Evolutionary conservation across 768 basidiomycete genomes (phyloP), one percentile per base, ranked within the genome.

Genomic region (Mycena capillaripes): DNA sequence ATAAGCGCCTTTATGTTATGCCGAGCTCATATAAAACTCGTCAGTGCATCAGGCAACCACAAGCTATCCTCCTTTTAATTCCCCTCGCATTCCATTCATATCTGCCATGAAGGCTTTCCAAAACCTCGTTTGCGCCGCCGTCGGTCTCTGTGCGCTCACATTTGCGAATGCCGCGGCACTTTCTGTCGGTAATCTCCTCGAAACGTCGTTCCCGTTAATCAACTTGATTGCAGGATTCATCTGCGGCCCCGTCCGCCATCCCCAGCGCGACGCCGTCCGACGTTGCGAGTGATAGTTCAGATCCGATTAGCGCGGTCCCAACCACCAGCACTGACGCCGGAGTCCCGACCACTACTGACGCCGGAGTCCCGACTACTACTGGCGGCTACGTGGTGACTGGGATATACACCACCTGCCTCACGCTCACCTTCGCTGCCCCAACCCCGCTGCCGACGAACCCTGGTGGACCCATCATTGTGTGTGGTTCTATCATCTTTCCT

Each of bases 351-450:
- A 44, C 17, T 17, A 56, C 65, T 4, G 44, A 25, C 42, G 12
- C 30, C 42, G 27, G 4, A 0, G 5, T 57, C 21, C 53, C 64
- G 6, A 66, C 53, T 16, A 17, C 38, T 11, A 66, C 64, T 9
- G 65, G 65, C 30, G 65, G 65, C 29, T 66, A 34, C 34, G 56
- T 66, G 1, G 65, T 66, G 42, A 38, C 65, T 19, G 65, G 65
- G 9, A 40, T 66, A 7, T 66, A 66, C 65, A 66, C 65, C 55
- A 66, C 65, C 3, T 66, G 65, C 38, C 56, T 66, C 16, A 66
- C 65, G 32, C 44, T 66, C 38, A 66, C 64, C 9, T 66, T 66
- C 27, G 40, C 64, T 23, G 64, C 53, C 1, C 53, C 64, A 10
- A 66, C 38, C 27, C 27, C 60, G 3, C 0, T 10, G 16, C 29